A percentile compares a stretch with the other conserved stretches of the same genome.
phyloP scores from a whole-genome alignment of 345 rosid genomes.

The Mangifera indica region DNA sequence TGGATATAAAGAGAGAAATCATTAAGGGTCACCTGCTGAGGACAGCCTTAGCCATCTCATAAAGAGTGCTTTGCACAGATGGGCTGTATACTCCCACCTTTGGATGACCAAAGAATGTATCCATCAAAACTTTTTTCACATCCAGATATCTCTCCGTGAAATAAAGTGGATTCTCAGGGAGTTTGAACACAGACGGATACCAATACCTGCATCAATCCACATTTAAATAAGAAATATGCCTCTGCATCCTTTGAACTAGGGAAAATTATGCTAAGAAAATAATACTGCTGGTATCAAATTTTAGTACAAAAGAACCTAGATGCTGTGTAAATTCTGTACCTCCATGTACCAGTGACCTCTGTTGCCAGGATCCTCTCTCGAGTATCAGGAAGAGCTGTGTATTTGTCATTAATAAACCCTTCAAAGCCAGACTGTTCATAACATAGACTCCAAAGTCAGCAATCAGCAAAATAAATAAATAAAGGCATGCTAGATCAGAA shows the following conservation, averaged over 20 bases:
- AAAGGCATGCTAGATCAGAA: too few relatives aligned
- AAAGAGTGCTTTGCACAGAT: conserved; percentile 94
- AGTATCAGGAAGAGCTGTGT: conserved; percentile 88
- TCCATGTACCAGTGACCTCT: conserved; percentile 84
- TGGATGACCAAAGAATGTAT: conserved; percentile 79
- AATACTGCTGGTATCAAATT: not conserved
- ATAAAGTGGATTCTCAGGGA: conserved; percentile 61
- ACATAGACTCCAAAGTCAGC: conserved; percentile 18
- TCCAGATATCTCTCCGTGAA: conserved; percentile 59
- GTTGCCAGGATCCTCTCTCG: conserved; percentile 89
- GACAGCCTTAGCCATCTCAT: conserved; percentile 73
- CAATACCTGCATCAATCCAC: conserved; percentile 55
- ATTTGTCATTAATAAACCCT: conserved; percentile 80
- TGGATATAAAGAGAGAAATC: not conserved
- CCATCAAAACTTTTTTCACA: conserved; percentile 56
- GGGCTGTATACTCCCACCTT: conserved; percentile 86
- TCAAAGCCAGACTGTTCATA: conserved; percentile 90
- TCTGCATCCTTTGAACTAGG: not conserved
- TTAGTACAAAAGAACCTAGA: not conserved
- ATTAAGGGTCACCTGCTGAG: conserved; percentile 53
- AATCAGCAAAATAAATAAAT: not conserved
- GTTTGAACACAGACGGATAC: conserved; percentile 55
- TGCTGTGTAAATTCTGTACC: conserved; percentile 34
- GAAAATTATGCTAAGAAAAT: not conserved
- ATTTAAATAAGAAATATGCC: conserved; percentile 13